Evolutionary conservation across 2,329 filamentous ascomycete genomes (phyloP).

Genomic region (Huntiella moniliformis): DNA sequence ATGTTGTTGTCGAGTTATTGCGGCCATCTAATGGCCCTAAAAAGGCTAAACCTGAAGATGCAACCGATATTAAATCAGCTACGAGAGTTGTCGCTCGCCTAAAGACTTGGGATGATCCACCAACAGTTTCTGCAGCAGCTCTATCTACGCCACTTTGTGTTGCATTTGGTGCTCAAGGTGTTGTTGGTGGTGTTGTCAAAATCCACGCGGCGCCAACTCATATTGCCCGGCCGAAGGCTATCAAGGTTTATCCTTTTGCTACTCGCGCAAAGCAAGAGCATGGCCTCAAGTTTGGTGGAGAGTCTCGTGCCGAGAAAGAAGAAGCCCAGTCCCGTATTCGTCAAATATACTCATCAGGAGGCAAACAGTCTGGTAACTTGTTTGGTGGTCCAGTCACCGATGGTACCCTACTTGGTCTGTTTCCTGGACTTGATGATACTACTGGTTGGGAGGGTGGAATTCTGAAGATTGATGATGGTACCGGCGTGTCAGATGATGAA

Average conservation of each 20-base stretch:
- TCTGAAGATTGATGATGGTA: slow-evolving; percentile 47
- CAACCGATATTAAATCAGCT: slow-evolving; percentile 31
- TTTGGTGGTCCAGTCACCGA: slow-evolving; percentile 77
- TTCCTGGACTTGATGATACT: slow-evolving; percentile 32
- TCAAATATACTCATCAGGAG: slow-evolving; percentile 47
- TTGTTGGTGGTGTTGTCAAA: slow-evolving; percentile 74
- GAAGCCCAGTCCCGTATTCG: slow-evolving; percentile 55
- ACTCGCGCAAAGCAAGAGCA: slow-evolving; percentile 36
- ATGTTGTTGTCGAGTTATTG: slow-evolving; percentile 69
- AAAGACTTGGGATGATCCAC: slow-evolving; percentile 66
- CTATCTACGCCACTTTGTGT: slow-evolving; percentile 62
- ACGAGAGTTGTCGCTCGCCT: slow-evolving; percentile 60
- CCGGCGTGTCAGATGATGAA: slow-evolving; percentile 22
- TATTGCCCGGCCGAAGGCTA: slow-evolving; percentile 37
- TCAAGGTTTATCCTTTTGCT: slow-evolving; percentile 71
- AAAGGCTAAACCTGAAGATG: slow-evolving; percentile 48
- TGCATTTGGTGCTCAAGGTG: slow-evolving; percentile 48
- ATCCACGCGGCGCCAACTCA: slow-evolving; percentile 65
- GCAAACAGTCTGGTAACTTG: slow-evolving; percentile 21
- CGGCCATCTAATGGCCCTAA: slow-evolving; percentile 55
- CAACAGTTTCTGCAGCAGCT: slow-evolving; percentile 61
- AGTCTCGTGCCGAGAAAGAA: slow-evolving; percentile 66
- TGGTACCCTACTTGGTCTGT: slow-evolving; percentile 53
- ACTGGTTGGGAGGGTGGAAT: slow-evolving; percentile 69
- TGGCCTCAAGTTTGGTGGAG: slow-evolving; percentile 70